phyloP scores from a whole-genome alignment of 2,329 filamentous ascomycete species.

The Rugonectria rugulosa region DNA sequence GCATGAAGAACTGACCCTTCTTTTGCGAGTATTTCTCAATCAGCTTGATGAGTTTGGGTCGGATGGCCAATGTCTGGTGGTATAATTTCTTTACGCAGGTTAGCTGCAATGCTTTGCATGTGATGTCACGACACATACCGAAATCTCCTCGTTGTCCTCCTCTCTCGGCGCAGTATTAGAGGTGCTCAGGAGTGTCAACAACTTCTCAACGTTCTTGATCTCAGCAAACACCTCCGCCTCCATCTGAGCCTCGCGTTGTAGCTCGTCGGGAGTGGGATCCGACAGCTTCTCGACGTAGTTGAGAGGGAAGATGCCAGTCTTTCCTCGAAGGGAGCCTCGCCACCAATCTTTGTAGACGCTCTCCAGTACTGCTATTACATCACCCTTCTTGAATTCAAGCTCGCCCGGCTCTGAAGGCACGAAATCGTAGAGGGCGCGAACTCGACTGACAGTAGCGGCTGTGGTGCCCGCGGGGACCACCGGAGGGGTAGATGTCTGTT shows the following conservation, averaged over 20 bases:
- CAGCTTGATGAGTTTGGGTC: conserved; percentile 95
- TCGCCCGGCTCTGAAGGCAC: conserved; percentile 92
- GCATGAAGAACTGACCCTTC: conserved; percentile 70
- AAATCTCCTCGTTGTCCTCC: conserved; percentile 97
- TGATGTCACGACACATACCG: conserved; percentile 56
- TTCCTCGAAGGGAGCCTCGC: conserved; percentile 92
- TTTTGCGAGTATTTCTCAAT: conserved; percentile 99
- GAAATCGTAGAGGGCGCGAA: conserved; percentile 94
- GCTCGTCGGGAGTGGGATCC: conserved; percentile 91
- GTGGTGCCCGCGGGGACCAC: conserved; percentile 84
- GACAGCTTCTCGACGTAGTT: conserved; percentile 99
- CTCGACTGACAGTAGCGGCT: conserved; percentile 93
- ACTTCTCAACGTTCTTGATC: conserved; percentile 70
- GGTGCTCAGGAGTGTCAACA: conserved; percentile 90
- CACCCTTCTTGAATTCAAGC: conserved; percentile 94
- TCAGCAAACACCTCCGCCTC: conserved; percentile 75
- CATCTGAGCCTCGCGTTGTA: conserved; percentile 96
- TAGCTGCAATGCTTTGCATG: conserved; percentile 35
- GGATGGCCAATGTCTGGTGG: conserved; percentile 91
- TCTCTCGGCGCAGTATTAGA: conserved; percentile 80
- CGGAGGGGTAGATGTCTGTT: conserved; percentile 53
- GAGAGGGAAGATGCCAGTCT: conserved; percentile 96
- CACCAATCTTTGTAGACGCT: conserved; percentile 99
- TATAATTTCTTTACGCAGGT: conserved; percentile 70
- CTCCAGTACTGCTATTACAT: conserved; percentile 95